Evolutionary conservation across 805 yeast species (phyloP).

Genomic region (Zygotorulaspora sp.): DNA sequence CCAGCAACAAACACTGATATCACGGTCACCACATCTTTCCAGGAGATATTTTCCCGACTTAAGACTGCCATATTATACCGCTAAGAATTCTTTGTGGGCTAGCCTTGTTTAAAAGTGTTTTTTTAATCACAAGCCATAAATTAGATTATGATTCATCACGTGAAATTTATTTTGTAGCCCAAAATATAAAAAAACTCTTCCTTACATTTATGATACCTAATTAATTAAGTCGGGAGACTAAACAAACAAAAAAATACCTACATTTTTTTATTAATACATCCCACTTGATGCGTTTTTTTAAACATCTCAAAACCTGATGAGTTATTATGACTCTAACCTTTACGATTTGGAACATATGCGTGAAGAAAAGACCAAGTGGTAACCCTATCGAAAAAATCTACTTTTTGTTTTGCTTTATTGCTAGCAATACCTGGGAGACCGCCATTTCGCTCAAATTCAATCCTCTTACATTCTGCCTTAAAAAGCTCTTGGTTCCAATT

Average conservation of each 20-base stretch:
- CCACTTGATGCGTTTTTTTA: neutral
- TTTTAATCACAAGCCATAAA: too few relatives aligned
- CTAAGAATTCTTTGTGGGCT: too few relatives aligned
- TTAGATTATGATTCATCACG: neutral
- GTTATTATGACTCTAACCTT: neutral
- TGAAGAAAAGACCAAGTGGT: conserved; percentile 19
- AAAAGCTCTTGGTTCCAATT: conserved; percentile 17
- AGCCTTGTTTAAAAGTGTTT: too few relatives aligned
- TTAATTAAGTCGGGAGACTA: too few relatives aligned
- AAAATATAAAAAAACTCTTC: too few relatives aligned
- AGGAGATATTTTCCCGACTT: conserved; percentile 1
- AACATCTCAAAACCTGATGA: neutral
- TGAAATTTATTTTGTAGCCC: too few relatives aligned
- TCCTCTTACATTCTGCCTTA: conserved; percentile 13
- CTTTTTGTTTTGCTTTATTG: conserved; percentile 8
- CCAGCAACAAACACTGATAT: conserved; percentile 10
- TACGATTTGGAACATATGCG: conserved; percentile 13
- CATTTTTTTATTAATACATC: too few relatives aligned
- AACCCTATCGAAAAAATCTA: conserved; percentile 10
- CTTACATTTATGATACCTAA: too few relatives aligned
- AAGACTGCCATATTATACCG: conserved; percentile 1
- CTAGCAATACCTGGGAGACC: conserved; percentile 12
- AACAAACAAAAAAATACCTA: too few relatives aligned
- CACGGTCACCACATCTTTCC: conserved; percentile 13
- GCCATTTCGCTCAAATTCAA: conserved; percentile 14